phyloP scores from a whole-genome alignment of 2,329 filamentous ascomycete species.

The Beauveria scarabaeidicola region DNA sequence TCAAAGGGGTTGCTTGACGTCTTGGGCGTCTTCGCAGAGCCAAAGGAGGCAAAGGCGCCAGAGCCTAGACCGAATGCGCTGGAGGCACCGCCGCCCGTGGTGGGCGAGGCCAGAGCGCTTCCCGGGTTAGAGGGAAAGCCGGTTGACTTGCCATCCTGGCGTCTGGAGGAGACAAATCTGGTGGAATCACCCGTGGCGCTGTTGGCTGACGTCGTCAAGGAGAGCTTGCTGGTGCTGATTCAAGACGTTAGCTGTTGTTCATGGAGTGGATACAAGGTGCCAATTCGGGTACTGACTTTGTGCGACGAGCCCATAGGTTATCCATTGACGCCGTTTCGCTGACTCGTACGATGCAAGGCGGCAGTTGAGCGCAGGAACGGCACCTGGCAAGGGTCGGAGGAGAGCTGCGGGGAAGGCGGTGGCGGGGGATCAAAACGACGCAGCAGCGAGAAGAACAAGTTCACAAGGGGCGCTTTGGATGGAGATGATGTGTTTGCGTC shows the following conservation, averaged over 20 bases:
- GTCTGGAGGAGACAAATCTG: conserved; percentile 60
- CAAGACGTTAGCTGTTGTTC: conserved; percentile 17
- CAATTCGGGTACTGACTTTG: conserved; percentile 53
- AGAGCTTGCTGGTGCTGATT: conserved; percentile 78
- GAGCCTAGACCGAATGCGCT: conserved; percentile 90
- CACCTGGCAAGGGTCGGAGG: conserved; percentile 6
- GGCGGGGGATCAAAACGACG: background rate
- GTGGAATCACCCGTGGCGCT: conserved; percentile 45
- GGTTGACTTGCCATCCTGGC: conserved; percentile 69
- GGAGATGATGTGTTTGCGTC: background rate
- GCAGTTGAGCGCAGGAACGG: conserved; percentile 10
- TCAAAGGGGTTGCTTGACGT: conserved; percentile 75
- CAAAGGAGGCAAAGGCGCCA: conserved; percentile 86
- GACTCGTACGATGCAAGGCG: conserved; percentile 11
- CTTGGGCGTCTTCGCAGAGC: conserved; percentile 80
- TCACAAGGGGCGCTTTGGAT: background rate
- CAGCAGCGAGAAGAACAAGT: background rate
- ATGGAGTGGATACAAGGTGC: conserved; percentile 3
- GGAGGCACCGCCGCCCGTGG: conserved; percentile 54
- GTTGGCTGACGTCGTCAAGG: conserved; percentile 66
- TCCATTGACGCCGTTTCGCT: conserved; percentile 42
- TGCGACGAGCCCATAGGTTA: conserved; percentile 71
- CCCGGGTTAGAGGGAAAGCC: conserved; percentile 69
- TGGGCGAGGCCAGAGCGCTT: conserved; percentile 64
- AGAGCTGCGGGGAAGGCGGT: background rate